Percentiles rank a stretch among this genome's conserved stretches.
phyloP scores from a whole-genome alignment of 2,329 filamentous ascomycete genomes.

The Penicillium sclerotiorum region DNA sequence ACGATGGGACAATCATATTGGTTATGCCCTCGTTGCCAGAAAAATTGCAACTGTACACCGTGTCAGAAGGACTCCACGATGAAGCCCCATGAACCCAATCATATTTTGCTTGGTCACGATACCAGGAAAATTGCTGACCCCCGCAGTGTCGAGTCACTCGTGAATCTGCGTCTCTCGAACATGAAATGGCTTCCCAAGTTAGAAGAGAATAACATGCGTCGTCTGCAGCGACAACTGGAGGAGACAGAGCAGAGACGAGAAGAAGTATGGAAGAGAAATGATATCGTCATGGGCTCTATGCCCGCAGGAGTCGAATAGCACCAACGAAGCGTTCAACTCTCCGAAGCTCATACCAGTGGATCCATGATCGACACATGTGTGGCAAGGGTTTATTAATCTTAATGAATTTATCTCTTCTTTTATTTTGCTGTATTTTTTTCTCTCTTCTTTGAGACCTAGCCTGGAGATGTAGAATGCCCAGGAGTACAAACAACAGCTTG shows the following conservation, averaged over 20 bases:
- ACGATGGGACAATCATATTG: slow-evolving; percentile 80
- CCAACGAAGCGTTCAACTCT: no score
- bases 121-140: slow-evolving; percentile 88
- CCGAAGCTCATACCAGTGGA: no score
- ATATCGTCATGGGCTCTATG: neutral
- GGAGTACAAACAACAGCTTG: no score
- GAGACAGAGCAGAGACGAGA: slow-evolving; percentile 28
- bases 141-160: slow-evolving; percentile 83
- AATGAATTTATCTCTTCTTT: no score
- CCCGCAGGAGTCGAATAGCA: neutral
- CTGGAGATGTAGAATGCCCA: no score
- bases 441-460: no score
- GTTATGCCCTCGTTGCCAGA: slow-evolving; percentile 84
- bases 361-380: no score
- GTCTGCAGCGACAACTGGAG: slow-evolving; percentile 46
- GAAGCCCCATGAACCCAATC: slow-evolving; percentile 80
- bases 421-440: no score
- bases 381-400: no score
- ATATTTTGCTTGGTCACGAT: slow-evolving; percentile 85
- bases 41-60: slow-evolving; percentile 81
- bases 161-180: slow-evolving; percentile 90
- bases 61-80: slow-evolving; percentile 73
- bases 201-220: slow-evolving; percentile 51
- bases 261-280: neutral
- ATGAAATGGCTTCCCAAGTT: slow-evolving; percentile 74